Base-by-base conservation (phyloP, 805 yeast species). In the Ogataea populi-albae region DNA sequence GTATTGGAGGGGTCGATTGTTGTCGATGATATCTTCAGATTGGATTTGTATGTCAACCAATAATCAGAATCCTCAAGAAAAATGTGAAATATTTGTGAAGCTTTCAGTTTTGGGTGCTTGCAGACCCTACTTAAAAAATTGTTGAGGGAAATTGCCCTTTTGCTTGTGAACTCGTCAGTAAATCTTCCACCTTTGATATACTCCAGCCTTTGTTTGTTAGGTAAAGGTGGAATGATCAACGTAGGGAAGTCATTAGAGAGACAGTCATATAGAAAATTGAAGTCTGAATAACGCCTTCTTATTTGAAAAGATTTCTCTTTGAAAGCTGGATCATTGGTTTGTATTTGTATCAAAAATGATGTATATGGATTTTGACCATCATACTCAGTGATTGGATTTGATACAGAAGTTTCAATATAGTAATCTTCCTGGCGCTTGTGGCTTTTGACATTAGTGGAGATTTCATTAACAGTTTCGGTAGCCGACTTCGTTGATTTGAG, bases 151-250 rank as follows among this genome's bases (percentile, higher is more conserved):
- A 80, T 77, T 3, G 94, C 81, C 48, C 98, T 68, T 56, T 86
- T 85, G 41, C 71, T 68, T 0, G 96, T 91, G 59, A 93, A 93
- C 40, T 85, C 88, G 10, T 76, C 69, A 18, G 91, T 79, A 57
- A 91, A 91, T 24, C 98, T 70, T 51, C 91, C 97, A 8, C 98
- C 98, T 24, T 94, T 88, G 34, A 91, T 71, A 61, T 93, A 91
- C 57, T 91, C 96, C 49, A 91, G 68, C 41, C 95, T 76, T 64
- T 85, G 86, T 59, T 88, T 89, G 43, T 91, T 94, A 0, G 98
- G 98, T 35, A 91, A 68, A 10, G 98, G 97, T 1, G 98, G 98
- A 0, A 91, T 77, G 10, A 93, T 76, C 41, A 86, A 71, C 4
- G 93, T 84, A 0, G 97, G 96, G 55, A 69, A 84, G 55, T 89